A percentile compares a stretch with the other conserved stretches of the same genome.
These are phyloP conservation scores for Westerdykella aurantiaca DNA, from an alignment of 2,329 filamentous ascomycete species.

Conservation along the genomic window DNA sequence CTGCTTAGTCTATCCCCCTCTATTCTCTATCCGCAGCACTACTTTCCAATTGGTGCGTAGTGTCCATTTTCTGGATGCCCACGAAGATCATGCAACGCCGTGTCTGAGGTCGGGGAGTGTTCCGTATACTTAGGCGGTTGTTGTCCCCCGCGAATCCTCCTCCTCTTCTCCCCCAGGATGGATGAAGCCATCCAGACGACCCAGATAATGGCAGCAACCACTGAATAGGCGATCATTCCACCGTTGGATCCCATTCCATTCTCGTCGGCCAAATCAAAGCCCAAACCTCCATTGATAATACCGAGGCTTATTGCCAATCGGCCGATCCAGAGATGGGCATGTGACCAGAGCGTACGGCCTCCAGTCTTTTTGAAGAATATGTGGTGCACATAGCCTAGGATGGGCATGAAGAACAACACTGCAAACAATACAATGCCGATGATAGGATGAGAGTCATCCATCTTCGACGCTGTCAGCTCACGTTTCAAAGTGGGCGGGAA, in stretches of 20 bases:
- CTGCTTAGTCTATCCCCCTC: too few species aligned
- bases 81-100: background rate
- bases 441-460: conserved; percentile 45
- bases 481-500: background rate
- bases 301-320: conserved; percentile 47
- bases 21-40: background rate
- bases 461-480: conserved; percentile 12
- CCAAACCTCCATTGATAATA: conserved; percentile 54
- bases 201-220: conserved; percentile 47
- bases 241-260: conserved; percentile 26
- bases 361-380: conserved; percentile 44
- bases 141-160: conserved; percentile 4
- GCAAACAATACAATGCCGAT: conserved; percentile 51
- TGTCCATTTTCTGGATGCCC: conserved; percentile 10
- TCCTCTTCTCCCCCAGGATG: conserved; percentile 25
- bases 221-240: conserved; percentile 44
- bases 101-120: background rate
- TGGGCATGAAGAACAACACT: conserved; percentile 51
- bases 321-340: conserved; percentile 52
- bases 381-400: conserved; percentile 50
- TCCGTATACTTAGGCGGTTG: conserved; percentile 16
- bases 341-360: conserved; percentile 43
- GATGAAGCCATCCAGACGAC: conserved; percentile 25
- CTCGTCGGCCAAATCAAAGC: conserved; percentile 44
- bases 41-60: conserved; percentile 13